phyloP scores from a whole-genome alignment of 805 yeast species.

The Ogataea corticis region DNA sequence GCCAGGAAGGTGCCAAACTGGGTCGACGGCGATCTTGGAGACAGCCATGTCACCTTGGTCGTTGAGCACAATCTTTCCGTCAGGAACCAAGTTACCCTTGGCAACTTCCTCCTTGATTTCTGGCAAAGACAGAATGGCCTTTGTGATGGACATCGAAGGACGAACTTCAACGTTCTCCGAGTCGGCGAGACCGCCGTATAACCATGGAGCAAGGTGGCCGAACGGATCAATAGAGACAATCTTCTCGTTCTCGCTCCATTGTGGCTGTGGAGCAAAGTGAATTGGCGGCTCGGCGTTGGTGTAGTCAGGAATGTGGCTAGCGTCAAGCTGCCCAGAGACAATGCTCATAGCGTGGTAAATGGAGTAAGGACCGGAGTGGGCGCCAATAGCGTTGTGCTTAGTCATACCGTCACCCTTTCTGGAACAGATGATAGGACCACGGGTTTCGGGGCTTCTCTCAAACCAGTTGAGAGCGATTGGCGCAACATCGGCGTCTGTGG shows the following conservation, averaged over 20 bases:
- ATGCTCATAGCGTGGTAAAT: constrained; percentile 67
- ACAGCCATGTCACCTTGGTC: constrained; percentile 60
- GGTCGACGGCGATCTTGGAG: constrained; percentile 67
- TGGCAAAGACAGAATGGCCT: constrained; percentile 60
- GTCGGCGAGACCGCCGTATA: constrained; percentile 45
- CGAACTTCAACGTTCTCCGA: constrained; percentile 54
- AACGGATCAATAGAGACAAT: constrained; percentile 67
- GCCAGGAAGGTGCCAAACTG: constrained; percentile 71
- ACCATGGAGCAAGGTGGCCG: constrained; percentile 67
- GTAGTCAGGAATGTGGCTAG: constrained; percentile 56
- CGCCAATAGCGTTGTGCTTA: constrained; percentile 64
- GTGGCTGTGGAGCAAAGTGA: constrained; percentile 51
- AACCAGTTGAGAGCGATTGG: constrained; percentile 59
- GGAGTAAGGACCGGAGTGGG: constrained; percentile 64
- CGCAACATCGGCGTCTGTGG: constrained; percentile 48
- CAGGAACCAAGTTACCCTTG: constrained; percentile 53
- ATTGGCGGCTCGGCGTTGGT: constrained; percentile 66
- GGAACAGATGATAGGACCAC: constrained; percentile 62
- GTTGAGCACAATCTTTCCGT: constrained; percentile 61
- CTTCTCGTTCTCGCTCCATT: constrained; percentile 56
- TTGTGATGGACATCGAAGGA: constrained; percentile 67
- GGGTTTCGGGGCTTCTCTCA: constrained; percentile 42
- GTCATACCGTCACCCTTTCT: constrained; percentile 48
- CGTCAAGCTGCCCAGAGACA: constrained; percentile 57
- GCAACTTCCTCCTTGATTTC: constrained; percentile 59